Evolutionary conservation across 441 rosid genomes (phyloP).

Genomic region (Jatropha podagrica): DNA sequence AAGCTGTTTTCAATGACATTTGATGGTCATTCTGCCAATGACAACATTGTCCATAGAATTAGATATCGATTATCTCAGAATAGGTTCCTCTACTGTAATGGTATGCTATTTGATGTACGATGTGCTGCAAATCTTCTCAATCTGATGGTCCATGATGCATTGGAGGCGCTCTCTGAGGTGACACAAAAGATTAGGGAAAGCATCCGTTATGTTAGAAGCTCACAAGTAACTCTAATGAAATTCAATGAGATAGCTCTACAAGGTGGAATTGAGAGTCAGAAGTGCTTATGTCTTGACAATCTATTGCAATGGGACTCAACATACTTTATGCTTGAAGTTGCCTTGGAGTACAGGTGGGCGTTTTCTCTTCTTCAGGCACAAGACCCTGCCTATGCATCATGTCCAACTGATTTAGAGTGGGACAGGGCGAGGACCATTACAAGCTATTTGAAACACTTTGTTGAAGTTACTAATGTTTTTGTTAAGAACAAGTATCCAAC

Average conservation of each 20-base stretch:
- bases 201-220: constrained; percentile 71
- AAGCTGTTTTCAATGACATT: constrained; percentile 83
- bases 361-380: constrained; percentile 64
- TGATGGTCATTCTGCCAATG: constrained; percentile 56
- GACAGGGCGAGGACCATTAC: constrained; percentile 59
- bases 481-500: constrained; percentile 58
- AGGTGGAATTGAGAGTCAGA: constrained; percentile 59
- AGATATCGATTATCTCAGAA: constrained; percentile 58
- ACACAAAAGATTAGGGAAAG: constrained; percentile 71
- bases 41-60: constrained; percentile 58
- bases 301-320: constrained; percentile 72
- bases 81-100: constrained; percentile 51
- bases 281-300: constrained; percentile 61
- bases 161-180: constrained; percentile 62
- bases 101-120: constrained; percentile 67
- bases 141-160: constrained; percentile 61
- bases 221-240: constrained; percentile 56
- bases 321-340: constrained; percentile 70
- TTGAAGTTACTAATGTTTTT: constrained; percentile 62
- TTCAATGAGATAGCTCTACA: constrained; percentile 69
- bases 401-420: constrained; percentile 75
- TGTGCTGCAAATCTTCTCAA: constrained; percentile 70
- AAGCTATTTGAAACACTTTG: constrained; percentile 54
- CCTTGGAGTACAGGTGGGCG: constrained; percentile 59
- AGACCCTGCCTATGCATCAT: constrained; percentile 46